Percentiles rank a stretch among this genome's conserved stretches.
phyloP scores from a whole-genome alignment of 768 basidiomycete genomes.

The Coprinellus micaceus region DNA sequence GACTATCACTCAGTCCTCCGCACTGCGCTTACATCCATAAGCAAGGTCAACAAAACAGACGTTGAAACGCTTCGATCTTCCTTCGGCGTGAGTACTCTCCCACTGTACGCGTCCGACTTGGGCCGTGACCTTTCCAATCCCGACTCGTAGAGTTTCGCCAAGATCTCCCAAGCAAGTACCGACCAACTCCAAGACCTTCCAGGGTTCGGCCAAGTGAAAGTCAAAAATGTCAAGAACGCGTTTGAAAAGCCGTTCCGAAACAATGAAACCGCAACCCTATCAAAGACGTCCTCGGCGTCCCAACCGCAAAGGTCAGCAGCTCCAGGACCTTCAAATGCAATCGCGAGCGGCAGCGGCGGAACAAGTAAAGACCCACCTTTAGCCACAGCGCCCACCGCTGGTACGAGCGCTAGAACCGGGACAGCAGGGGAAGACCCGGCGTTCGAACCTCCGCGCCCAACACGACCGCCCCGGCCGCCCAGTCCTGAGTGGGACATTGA shows the following conservation, averaged over 20 bases:
- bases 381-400: no score
- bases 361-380: not conserved
- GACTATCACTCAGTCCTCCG: constrained; percentile 81
- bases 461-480: constrained; percentile 31
- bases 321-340: no score
- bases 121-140: no score
- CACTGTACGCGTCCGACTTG: no score
- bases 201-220: constrained; percentile 92
- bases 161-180: constrained; percentile 67
- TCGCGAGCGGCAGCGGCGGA: no score
- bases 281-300: constrained; percentile 4
- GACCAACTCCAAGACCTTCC: constrained; percentile 81
- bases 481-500: constrained; percentile 79
- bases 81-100: constrained; percentile 73
- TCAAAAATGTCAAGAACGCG: constrained; percentile 84
- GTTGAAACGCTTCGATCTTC: constrained; percentile 87
- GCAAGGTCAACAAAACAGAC: constrained; percentile 96
- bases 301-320: no score
- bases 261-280: constrained; percentile 47
- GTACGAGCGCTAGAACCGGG: no score
- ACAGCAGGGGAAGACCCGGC: no score
- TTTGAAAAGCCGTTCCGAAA: constrained; percentile 88
- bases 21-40: constrained; percentile 80
- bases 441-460: not conserved
- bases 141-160: constrained; percentile 72